phyloP scores from a whole-genome alignment of 1,284 basidiomycete genomes.

The Porodaedalea pini region DNA sequence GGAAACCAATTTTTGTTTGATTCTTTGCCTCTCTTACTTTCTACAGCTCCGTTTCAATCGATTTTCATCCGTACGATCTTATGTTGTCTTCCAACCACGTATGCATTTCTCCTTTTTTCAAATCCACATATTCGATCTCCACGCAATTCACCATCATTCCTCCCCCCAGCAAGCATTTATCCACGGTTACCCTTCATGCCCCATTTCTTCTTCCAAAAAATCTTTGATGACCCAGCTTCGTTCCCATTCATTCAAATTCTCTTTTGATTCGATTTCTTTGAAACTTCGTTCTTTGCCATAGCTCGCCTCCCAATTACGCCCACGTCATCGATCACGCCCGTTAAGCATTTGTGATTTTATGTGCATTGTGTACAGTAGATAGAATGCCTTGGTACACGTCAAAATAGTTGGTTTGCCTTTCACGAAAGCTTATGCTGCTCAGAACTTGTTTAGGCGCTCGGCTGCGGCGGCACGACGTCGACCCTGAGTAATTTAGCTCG shows the following conservation, averaged over 20 bases:
- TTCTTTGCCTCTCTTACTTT: slow-evolving; percentile 32
- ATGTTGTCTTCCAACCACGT: slow-evolving; percentile 4
- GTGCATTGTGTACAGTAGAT: slow-evolving; percentile 20
- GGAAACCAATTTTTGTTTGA: slow-evolving; percentile 21
- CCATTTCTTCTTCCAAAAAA: not conserved
- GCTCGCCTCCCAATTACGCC: not conserved
- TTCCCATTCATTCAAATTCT: slow-evolving; percentile 1
- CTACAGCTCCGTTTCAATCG: not conserved
- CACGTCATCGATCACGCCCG: slow-evolving; percentile 2
- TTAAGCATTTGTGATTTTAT: slow-evolving; percentile 10
- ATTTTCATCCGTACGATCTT: slow-evolving; percentile 23
- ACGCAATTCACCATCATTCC: slow-evolving; percentile 18
- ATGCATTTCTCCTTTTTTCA: slow-evolving; percentile 14
- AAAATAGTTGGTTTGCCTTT: not conserved
- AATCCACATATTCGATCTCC: not conserved
- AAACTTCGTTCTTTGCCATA: not conserved
- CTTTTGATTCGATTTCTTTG: not conserved
- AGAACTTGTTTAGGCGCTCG: no score
- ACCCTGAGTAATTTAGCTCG: not conserved
- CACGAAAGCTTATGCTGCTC: no score
- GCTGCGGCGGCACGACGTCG: not conserved
- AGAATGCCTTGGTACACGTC: slow-evolving; percentile 9
- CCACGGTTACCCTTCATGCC: not conserved
- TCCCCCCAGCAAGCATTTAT: slow-evolving; percentile 17
- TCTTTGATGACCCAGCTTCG: slow-evolving; percentile 3